phyloP scores from a whole-genome alignment of 805 yeast genomes.

The Yarrowia hollandica region DNA sequence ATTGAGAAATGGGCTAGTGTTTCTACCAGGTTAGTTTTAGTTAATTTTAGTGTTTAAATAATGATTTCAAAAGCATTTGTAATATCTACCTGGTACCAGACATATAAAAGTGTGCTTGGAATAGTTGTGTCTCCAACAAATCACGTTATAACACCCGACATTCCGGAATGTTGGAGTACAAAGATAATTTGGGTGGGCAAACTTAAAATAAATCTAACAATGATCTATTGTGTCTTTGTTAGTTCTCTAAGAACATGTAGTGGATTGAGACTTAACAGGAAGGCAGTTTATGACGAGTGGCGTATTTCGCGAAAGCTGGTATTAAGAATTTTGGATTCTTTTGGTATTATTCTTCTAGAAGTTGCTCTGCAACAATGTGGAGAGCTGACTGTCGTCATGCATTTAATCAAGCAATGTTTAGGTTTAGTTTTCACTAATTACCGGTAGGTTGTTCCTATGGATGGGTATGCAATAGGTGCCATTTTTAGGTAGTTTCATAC shows the following conservation, averaged over 20 bases:
- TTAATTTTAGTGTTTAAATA: no score
- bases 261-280: no score
- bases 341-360: constrained; percentile 6
- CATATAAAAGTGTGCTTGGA: no score
- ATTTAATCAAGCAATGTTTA: background rate
- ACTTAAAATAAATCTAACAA: background rate
- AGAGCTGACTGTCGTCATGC: no score
- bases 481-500: background rate
- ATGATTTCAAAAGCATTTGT: no score
- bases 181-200: background rate
- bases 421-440: background rate
- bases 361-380: constrained; percentile 1
- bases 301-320: no score
- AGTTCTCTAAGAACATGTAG: no score
- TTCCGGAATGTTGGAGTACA: background rate
- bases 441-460: constrained; percentile 4
- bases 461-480: constrained; percentile 14
- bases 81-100: no score
- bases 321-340: no score
- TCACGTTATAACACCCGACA: background rate
- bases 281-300: no score
- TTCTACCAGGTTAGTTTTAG: background rate
- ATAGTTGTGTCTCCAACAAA: no score
- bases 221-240: background rate
- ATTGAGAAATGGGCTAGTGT: no score